Conservation (phyloP, 768 basidiomycete species). For the Trametes maxima region DNA sequence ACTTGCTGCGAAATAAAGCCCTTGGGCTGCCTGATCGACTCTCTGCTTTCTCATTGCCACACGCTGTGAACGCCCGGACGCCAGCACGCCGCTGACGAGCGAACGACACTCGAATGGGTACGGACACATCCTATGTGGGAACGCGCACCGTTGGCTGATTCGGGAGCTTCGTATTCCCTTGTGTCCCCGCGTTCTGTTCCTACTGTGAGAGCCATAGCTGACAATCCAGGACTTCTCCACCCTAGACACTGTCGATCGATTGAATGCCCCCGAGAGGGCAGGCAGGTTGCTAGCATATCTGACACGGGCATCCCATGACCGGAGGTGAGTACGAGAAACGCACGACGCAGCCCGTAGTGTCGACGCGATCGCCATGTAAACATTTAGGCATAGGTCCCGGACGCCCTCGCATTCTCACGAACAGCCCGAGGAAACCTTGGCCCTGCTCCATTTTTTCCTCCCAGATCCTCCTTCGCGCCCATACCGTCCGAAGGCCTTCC, state of each 20-base stretch:
- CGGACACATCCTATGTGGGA: conserved; percentile 10
- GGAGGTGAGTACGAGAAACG: conserved; percentile 2
- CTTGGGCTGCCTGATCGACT: background rate
- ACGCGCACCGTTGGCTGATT: background rate
- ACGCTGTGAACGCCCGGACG: background rate
- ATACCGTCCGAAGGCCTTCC: background rate
- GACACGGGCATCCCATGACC: background rate
- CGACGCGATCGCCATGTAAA: conserved; percentile 14
- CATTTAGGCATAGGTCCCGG: conserved; percentile 20
- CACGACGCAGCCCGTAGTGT: background rate
- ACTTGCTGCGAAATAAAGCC: background rate
- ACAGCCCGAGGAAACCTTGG: background rate
- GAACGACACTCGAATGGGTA: background rate
- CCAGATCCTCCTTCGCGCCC: background rate
- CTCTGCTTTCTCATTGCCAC: background rate
- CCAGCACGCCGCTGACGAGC: background rate
- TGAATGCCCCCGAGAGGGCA: background rate
- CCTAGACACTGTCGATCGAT: conserved; percentile 12
- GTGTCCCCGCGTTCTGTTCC: background rate
- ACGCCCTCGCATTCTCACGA: conserved; percentile 2
- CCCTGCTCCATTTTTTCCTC: background rate
- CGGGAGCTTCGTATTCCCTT: background rate
- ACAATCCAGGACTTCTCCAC: conserved; percentile 12
- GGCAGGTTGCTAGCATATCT: background rate
- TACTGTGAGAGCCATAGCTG: conserved; percentile 7